Evolutionary conservation across 169 alveolate genomes (phyloP).

Genomic region (Plasmodium fragile): DNA sequence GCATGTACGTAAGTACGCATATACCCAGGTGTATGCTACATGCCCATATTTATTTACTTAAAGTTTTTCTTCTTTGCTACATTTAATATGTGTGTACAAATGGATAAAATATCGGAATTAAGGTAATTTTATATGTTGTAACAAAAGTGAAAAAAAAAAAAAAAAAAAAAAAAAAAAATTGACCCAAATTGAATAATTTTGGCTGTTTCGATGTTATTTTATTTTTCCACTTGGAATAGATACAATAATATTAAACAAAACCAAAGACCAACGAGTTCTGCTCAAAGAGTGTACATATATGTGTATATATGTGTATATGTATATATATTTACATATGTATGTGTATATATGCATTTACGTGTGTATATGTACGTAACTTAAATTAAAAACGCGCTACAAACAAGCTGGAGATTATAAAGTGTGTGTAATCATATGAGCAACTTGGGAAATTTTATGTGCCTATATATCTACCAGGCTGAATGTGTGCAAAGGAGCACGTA

Average conservation of each 20-base stretch:
- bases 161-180: not conserved
- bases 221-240: not conserved
- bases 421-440: not conserved
- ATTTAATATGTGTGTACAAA: not conserved
- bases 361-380: constrained; percentile 2
- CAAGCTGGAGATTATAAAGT: not conserved
- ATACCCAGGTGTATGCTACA: not conserved
- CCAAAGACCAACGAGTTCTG: not conserved
- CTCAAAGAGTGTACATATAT: not conserved
- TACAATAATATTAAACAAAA: not conserved
- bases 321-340: not conserved
- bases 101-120: not conserved
- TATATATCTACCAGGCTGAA: not conserved
- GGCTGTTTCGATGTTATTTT: not conserved
- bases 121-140: not conserved
- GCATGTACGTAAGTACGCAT: not conserved
- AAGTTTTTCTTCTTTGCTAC: not conserved
- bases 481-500: not conserved
- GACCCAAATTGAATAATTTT: not conserved
- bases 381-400: not conserved
- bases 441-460: not conserved
- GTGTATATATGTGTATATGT: not conserved
- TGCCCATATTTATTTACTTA: not conserved
- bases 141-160: not conserved
- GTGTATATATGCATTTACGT: not conserved